These are phyloP conservation scores for Choiromyces venosus DNA, from an alignment of 495 filamentous ascomycete species.

Conservation along the genomic window DNA sequence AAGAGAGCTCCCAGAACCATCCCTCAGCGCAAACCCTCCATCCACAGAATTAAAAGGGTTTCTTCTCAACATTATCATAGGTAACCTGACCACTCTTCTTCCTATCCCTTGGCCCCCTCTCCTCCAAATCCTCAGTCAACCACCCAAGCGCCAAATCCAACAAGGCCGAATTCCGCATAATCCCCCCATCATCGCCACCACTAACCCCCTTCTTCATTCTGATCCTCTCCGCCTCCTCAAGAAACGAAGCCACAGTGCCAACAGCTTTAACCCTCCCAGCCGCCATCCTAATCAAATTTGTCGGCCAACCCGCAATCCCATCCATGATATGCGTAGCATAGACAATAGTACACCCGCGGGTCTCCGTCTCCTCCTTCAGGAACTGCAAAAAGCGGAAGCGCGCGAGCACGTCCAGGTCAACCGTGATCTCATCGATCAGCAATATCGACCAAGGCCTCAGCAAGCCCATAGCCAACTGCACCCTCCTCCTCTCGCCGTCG, in stretches of 20 bases:
- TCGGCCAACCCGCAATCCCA: constrained; percentile 86
- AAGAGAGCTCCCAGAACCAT: background rate
- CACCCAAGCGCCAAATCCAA: constrained; percentile 74
- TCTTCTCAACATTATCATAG: constrained; percentile 24
- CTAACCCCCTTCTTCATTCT: background rate
- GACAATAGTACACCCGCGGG: constrained; percentile 77
- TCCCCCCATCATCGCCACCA: background rate
- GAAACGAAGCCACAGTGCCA: constrained; percentile 78
- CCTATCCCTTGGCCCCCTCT: constrained; percentile 63
- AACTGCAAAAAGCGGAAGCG: constrained; percentile 81
- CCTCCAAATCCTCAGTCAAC: constrained; percentile 75
- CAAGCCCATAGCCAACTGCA: constrained; percentile 94
- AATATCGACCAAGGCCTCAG: constrained; percentile 88
- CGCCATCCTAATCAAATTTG: constrained; percentile 91
- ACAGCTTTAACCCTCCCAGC: constrained; percentile 77
- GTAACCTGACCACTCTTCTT: constrained; percentile 29
- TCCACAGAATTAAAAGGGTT: constrained; percentile 12
- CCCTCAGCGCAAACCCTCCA: background rate
- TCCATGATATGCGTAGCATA: constrained; percentile 98
- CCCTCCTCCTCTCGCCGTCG: constrained; percentile 83
- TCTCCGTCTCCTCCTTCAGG: constrained; percentile 78
- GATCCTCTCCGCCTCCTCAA: constrained; percentile 69
- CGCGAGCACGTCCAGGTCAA: constrained; percentile 84
- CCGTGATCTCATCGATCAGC: constrained; percentile 93
- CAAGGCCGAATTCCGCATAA: constrained; percentile 32